Evolutionary conservation across 306 rosid species (phyloP).

Genomic region (Urtica urens): DNA sequence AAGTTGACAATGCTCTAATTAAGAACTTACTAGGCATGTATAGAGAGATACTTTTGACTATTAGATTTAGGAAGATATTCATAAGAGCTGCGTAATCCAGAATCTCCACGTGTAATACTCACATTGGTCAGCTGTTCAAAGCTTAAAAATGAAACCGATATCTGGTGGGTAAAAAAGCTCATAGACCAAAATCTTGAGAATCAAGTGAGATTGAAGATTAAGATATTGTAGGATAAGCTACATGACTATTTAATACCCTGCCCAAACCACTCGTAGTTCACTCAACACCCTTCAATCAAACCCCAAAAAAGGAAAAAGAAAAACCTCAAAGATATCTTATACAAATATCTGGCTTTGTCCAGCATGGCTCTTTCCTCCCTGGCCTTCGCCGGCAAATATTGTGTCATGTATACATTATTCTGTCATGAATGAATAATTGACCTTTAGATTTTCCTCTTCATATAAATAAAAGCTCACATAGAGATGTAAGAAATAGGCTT

Average conservation of each 20-base stretch:
- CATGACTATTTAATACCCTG: neutral
- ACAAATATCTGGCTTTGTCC: slow-evolving; percentile 52
- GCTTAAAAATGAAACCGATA: neutral
- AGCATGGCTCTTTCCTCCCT: slow-evolving; percentile 79
- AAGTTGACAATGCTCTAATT: too few relatives aligned
- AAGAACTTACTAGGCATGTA: too few relatives aligned
- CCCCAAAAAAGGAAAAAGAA: too few relatives aligned
- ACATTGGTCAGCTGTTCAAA: neutral
- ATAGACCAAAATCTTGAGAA: slow-evolving; percentile 3
- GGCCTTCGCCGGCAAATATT: slow-evolving; percentile 42
- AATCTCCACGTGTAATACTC: neutral
- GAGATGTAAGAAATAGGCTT: too few relatives aligned
- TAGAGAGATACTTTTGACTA: too few relatives aligned
- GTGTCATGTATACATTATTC: neutral
- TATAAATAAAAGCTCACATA: too few relatives aligned
- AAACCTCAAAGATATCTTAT: neutral
- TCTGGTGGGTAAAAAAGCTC: slow-evolving; percentile 7
- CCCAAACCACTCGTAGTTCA: neutral
- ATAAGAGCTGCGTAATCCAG: neutral
- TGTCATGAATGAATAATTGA: slow-evolving; percentile 22
- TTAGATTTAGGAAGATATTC: too few relatives aligned
- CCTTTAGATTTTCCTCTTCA: slow-evolving; percentile 41
- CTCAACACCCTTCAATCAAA: neutral
- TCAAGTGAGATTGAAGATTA: slow-evolving; percentile 22
- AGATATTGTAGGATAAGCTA: slow-evolving; percentile 30